These are phyloP conservation scores for Nemania bipapillata DNA, from an alignment of 2,329 filamentous ascomycete species.

Conservation along the genomic window DNA sequence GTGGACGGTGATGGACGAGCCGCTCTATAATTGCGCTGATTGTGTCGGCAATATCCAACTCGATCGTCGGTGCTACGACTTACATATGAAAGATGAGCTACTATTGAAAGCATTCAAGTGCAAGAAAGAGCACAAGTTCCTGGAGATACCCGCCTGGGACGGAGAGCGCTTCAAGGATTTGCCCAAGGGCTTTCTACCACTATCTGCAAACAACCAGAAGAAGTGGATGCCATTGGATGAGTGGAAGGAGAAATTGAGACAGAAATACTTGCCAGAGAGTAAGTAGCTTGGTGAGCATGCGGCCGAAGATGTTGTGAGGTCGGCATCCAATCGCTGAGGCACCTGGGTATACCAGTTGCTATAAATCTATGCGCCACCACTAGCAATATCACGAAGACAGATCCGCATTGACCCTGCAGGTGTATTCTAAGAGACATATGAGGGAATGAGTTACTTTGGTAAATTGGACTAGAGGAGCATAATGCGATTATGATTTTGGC, in stretches of 20 bases:
- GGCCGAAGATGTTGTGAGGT: not conserved
- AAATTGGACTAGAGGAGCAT: too few species aligned
- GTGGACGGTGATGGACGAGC: slow-evolving; percentile 44
- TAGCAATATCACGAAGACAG: not conserved
- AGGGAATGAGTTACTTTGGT: too few species aligned
- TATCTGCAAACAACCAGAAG: slow-evolving; percentile 41
- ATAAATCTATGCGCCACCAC: not conserved
- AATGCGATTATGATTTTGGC: too few species aligned
- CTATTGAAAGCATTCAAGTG: slow-evolving; percentile 39
- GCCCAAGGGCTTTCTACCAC: slow-evolving; percentile 42
- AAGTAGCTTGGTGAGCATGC: not conserved
- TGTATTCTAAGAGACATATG: too few species aligned
- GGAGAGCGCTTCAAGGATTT: slow-evolving; percentile 38
- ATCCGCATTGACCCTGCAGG: too few species aligned
- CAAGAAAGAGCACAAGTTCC: slow-evolving; percentile 44
- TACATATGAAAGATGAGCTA: slow-evolving; percentile 39
- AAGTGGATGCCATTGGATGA: slow-evolving; percentile 47
- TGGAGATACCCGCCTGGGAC: slow-evolving; percentile 45
- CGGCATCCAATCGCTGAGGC: not conserved
- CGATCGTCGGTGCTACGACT: slow-evolving; percentile 40
- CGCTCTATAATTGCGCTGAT: slow-evolving; percentile 47
- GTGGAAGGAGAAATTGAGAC: slow-evolving; percentile 45
- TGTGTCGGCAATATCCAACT: slow-evolving; percentile 44
- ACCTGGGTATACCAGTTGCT: not conserved
- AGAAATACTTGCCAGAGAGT: slow-evolving; percentile 38